phyloP scores from a whole-genome alignment of 441 rosid genomes.

The Erodium chrysanthum region DNA sequence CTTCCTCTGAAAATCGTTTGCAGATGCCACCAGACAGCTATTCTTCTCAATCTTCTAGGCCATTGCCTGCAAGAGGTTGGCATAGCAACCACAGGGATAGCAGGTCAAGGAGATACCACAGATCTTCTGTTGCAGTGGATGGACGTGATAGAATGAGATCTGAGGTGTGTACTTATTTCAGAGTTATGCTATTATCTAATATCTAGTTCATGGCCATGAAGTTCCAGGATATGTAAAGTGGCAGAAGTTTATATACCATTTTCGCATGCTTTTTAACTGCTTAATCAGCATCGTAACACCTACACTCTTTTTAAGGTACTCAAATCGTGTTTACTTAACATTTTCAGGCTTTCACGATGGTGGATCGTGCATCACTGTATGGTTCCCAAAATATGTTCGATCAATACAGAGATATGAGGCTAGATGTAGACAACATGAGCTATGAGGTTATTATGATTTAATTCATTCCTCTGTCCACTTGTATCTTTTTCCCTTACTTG shows the following conservation, averaged over 20 bases:
- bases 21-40: constrained; percentile 17
- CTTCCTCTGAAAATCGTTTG: constrained; percentile 14
- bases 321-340: neutral
- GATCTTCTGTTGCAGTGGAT: constrained; percentile 16
- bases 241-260: neutral
- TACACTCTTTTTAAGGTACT: neutral
- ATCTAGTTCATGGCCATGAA: neutral
- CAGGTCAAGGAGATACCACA: constrained; percentile 23
- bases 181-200: neutral
- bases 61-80: constrained; percentile 21
- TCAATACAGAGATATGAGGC: constrained; percentile 30
- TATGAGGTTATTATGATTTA: constrained; percentile 25
- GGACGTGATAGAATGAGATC: constrained; percentile 19
- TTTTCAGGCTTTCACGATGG: constrained; percentile 21
- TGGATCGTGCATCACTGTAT: constrained; percentile 15
- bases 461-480: neutral
- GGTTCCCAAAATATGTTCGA: constrained; percentile 19
- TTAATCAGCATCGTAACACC: neutral
- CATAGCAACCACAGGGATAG: constrained; percentile 21
- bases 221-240: neutral
- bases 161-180: constrained; percentile 19
- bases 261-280: neutral
- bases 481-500: neutral
- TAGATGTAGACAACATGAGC: constrained; percentile 30
- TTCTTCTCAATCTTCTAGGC: constrained; percentile 22